Percentiles rank a stretch among this genome's conserved stretches.
These are phyloP conservation scores for Ziziphus jujuba DNA, from an alignment of 306 rosid genomes.

Conservation along the genomic window DNA sequence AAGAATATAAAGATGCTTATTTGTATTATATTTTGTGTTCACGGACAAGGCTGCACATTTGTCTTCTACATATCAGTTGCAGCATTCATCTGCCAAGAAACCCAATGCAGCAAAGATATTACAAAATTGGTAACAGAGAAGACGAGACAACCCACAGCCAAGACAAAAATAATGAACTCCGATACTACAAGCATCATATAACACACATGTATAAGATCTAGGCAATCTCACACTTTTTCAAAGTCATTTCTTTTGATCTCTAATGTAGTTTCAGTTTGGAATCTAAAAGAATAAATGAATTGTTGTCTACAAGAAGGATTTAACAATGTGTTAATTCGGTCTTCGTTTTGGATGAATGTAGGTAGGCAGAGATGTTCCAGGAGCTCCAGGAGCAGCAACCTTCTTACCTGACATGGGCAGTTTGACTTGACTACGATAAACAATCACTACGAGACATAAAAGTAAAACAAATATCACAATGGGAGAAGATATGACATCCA, in stretches of 20 bases:
- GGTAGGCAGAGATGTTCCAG: slow-evolving; percentile 47
- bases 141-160: too few relatives aligned
- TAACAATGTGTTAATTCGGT: slow-evolving; percentile 24
- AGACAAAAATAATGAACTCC: too few relatives aligned
- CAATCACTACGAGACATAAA: slow-evolving; percentile 53
- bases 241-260: neutral
- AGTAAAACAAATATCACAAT: slow-evolving; percentile 58
- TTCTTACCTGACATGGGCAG: slow-evolving; percentile 68
- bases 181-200: too few relatives aligned
- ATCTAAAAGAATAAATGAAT: slow-evolving; percentile 23
- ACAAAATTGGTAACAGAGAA: too few relatives aligned
- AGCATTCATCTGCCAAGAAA: too few relatives aligned
- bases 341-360: slow-evolving; percentile 40
- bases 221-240: neutral
- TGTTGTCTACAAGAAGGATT: neutral
- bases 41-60: slow-evolving; percentile 88
- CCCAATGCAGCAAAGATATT: too few relatives aligned
- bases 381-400: slow-evolving; percentile 34
- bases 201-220: neutral
- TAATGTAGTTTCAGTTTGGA: neutral
- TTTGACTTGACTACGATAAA: slow-evolving; percentile 62
- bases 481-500: slow-evolving; percentile 48
- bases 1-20: slow-evolving; percentile 91
- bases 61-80: slow-evolving; percentile 90
- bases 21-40: slow-evolving; percentile 83